These are phyloP conservation scores for Kwoniella shivajii DNA, from an alignment of 1,284 basidiomycete genomes.

Conservation along the genomic window DNA sequence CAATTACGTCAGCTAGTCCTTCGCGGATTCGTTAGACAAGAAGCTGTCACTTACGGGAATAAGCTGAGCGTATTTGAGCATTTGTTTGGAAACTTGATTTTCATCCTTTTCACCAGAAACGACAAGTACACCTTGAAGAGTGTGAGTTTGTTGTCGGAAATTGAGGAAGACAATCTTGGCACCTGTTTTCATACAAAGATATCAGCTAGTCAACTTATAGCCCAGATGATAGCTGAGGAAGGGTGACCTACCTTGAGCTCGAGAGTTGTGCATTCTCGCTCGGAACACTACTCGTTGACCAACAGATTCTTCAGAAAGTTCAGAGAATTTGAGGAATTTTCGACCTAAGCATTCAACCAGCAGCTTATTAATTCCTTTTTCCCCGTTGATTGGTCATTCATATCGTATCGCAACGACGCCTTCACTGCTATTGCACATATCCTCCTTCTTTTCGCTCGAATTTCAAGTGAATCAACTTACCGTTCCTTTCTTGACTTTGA, in stretches of 20 bases:
- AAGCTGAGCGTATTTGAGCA: constrained; percentile 88
- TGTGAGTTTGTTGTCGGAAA: constrained; percentile 84
- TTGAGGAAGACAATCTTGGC: constrained; percentile 93
- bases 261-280: constrained; percentile 87
- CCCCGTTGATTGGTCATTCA: too few species aligned
- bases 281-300: constrained; percentile 83
- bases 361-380: background rate
- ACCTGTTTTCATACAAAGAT: constrained; percentile 34
- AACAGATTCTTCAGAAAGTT: constrained; percentile 68
- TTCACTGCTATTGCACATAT: background rate
- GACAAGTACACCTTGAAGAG: constrained; percentile 84
- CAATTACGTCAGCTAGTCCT: constrained; percentile 13
- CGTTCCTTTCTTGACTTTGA: constrained; percentile 73
- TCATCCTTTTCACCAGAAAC: constrained; percentile 61
- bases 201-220: constrained; percentile 2
- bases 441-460: background rate
- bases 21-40: background rate
- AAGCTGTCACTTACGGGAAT: constrained; percentile 57
- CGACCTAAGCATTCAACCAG: constrained; percentile 54
- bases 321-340: constrained; percentile 63
- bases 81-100: constrained; percentile 90
- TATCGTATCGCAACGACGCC: too few species aligned
- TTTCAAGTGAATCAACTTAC: constrained; percentile 36
- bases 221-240: background rate
- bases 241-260: constrained; percentile 71